These are phyloP conservation scores for Bremia lactucae DNA, from an alignment of 352 stramenopile species.

Conservation along the genomic window DNA sequence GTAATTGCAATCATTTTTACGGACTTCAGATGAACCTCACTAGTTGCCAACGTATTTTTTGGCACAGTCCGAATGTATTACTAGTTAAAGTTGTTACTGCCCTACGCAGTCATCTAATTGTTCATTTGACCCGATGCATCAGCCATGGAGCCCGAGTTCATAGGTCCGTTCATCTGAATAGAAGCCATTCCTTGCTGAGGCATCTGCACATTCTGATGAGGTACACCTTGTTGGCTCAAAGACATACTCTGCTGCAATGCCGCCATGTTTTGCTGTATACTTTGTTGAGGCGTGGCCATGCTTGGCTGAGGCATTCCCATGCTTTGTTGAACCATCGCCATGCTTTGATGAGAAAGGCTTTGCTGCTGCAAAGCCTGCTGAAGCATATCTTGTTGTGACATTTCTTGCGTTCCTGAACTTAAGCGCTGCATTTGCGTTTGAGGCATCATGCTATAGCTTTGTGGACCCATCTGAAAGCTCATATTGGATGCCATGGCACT, in stretches of 20 bases:
- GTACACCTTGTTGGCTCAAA: slow-evolving; percentile 13
- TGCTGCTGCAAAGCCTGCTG: slow-evolving; percentile 22
- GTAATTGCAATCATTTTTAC: too few species aligned
- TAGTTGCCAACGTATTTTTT: too few species aligned
- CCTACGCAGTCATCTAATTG: slow-evolving; percentile 18
- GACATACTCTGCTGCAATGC: slow-evolving; percentile 17
- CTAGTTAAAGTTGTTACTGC: too few species aligned
- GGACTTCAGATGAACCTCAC: too few species aligned
- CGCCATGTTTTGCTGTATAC: slow-evolving; percentile 16
- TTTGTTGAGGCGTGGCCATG: slow-evolving; percentile 19
- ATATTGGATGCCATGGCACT: slow-evolving; percentile 26
- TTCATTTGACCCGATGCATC: slow-evolving; percentile 8
- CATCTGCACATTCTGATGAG: slow-evolving; percentile 19
- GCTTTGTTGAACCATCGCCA: slow-evolving; percentile 22
- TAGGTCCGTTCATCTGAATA: slow-evolving; percentile 24
- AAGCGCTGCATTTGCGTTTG: slow-evolving; percentile 24
- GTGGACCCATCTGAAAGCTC: slow-evolving; percentile 29
- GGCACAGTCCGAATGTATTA: too few species aligned
- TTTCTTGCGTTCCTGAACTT: slow-evolving; percentile 25
- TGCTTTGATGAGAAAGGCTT: slow-evolving; percentile 21
- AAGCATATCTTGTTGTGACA: slow-evolving; percentile 20
- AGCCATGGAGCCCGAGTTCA: slow-evolving; percentile 12
- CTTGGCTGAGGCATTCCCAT: slow-evolving; percentile 16
- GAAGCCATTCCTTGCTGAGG: slow-evolving; percentile 14
- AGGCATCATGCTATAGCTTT: slow-evolving; percentile 46